Conservation (phyloP, 106 monocot genomes). For the Xerophyta viscosa region DNA sequence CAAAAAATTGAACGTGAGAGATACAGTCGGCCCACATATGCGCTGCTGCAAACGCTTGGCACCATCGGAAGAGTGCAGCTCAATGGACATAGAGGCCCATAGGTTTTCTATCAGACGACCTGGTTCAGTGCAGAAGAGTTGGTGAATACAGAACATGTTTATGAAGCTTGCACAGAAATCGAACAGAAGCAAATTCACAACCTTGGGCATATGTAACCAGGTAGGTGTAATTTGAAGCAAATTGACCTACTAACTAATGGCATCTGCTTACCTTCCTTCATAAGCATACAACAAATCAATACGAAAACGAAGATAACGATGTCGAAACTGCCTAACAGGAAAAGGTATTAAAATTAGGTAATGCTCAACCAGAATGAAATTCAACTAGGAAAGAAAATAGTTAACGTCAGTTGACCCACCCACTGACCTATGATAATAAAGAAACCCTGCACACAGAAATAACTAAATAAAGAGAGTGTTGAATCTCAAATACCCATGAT, state of each 20-base stretch:
- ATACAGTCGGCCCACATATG: conserved; percentile 44
- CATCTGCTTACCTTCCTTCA: not conserved
- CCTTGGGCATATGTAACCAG: not conserved
- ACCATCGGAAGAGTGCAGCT: conserved; percentile 50
- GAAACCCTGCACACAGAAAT: too few relatives aligned
- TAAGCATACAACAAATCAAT: not conserved
- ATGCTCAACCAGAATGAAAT: not conserved
- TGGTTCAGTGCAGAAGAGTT: conserved; percentile 15
- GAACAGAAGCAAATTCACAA: not conserved
- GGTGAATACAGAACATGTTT: conserved; percentile 4
- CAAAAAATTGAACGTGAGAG: conserved; percentile 62
- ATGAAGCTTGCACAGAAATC: not conserved
- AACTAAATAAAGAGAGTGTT: too few relatives aligned
- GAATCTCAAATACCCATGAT: too few relatives aligned
- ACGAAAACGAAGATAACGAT: not conserved
- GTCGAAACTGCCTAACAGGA: not conserved
- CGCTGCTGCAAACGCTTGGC: conserved; percentile 61
- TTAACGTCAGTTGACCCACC: too few relatives aligned
- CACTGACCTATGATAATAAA: too few relatives aligned
- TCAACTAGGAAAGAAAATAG: not conserved
- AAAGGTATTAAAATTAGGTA: not conserved
- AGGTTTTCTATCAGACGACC: conserved; percentile 48
- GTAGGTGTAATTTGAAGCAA: conserved; percentile 4
- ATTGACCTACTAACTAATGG: not conserved
- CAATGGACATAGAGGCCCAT: conserved; percentile 46